Conservation (phyloP, 192 early-diverging fungal genomes). For the Spizellomyces sp. region DNA sequence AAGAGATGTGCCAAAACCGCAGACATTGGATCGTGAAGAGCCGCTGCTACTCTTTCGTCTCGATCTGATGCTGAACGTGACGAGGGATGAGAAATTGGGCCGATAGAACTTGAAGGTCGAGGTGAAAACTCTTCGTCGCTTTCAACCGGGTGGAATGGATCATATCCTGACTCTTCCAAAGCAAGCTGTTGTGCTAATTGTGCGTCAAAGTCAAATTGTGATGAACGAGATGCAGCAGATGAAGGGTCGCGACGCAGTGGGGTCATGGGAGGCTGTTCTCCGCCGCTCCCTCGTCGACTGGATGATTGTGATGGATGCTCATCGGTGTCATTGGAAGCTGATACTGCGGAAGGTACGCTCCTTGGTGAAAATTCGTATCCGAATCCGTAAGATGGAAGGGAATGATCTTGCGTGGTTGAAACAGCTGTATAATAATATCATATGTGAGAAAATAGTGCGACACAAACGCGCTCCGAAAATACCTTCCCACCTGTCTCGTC, state of each 20-base stretch:
- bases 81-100: neutral
- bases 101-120: neutral
- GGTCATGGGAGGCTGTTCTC: neutral
- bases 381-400: neutral
- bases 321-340: neutral
- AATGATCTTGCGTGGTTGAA: neutral
- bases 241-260: neutral
- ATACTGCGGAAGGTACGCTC: neutral
- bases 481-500: neutral
- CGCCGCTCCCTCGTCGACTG: neutral
- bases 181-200: constrained; percentile 1
- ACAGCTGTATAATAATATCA: too few relatives aligned
- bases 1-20: constrained; percentile 7
- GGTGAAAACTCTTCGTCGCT: neutral
- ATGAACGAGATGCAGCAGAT: neutral
- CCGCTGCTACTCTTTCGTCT: neutral
- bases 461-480: neutral
- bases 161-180: neutral
- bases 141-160: neutral
- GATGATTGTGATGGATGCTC: neutral
- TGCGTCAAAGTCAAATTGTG: neutral
- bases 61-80: neutral
- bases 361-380: neutral
- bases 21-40: constrained; percentile 5
- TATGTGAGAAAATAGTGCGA: too few relatives aligned